A percentile compares a stretch with the other conserved stretches of the same genome.
Conservation (phyloP, 2,329 filamentous ascomycete species). For the Ramularia endophylla region DNA sequence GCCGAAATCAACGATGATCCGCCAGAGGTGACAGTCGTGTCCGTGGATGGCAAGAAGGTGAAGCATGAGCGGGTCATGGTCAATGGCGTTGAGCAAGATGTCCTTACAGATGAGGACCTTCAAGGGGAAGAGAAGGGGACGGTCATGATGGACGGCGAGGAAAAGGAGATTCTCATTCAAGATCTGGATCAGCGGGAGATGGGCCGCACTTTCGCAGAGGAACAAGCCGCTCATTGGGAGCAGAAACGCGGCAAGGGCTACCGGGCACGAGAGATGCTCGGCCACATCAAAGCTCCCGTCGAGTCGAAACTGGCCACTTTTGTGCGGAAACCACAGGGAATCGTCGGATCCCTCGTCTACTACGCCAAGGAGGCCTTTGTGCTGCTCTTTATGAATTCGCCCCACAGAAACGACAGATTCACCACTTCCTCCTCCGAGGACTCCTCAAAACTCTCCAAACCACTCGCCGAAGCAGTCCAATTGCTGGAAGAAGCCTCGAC, state of each 20-base stretch:
- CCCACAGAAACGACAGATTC: conserved; percentile 41
- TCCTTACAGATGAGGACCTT: conserved; percentile 1
- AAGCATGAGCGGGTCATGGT: too few species aligned
- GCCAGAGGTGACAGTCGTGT: conserved; percentile 3
- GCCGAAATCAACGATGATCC: conserved; percentile 9
- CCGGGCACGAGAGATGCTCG: conserved; percentile 38
- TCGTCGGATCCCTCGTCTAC: conserved; percentile 52
- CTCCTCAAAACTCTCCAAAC: conserved; percentile 42
- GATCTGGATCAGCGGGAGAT: too few species aligned
- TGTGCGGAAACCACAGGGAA: conserved; percentile 48
- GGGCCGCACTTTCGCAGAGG: too few species aligned
- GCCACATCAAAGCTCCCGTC: conserved; percentile 36
- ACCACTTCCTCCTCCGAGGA: conserved; percentile 32
- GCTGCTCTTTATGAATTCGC: conserved; percentile 59
- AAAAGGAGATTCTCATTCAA: conserved; percentile 3
- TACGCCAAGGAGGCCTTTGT: conserved; percentile 59
- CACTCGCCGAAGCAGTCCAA: conserved; percentile 52
- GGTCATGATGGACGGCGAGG: conserved; percentile 3
- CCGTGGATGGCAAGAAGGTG: not conserved
- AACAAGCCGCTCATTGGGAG: too few species aligned
- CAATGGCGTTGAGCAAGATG: too few species aligned
- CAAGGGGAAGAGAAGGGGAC: conserved; percentile 6
- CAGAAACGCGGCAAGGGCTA: conserved; percentile 22
- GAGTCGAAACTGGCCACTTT: conserved; percentile 36
- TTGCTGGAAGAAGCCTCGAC: conserved; percentile 53